These are phyloP conservation scores for Acanthamoeba culbertsoni DNA, from an alignment of 208 protist species.

Conservation along the genomic window DNA sequence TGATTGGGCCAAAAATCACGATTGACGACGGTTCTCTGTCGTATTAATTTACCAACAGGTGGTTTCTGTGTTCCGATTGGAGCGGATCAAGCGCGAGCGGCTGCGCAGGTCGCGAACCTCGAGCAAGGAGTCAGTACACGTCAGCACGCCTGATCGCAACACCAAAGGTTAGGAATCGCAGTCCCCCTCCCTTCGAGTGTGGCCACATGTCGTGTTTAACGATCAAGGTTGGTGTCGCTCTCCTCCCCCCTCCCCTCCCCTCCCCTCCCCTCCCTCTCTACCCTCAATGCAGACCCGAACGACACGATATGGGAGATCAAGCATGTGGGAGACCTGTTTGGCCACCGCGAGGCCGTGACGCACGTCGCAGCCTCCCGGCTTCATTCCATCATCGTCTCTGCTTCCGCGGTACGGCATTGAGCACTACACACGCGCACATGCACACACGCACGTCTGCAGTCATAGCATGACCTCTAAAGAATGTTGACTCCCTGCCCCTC, in stretches of 20 bases:
- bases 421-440: not conserved
- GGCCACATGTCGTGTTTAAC: not conserved
- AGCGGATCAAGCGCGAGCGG: not conserved
- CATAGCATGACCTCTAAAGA: not conserved
- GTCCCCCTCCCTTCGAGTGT: no score
- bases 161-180: no score
- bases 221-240: not conserved
- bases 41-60: not conserved
- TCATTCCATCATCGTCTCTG: not conserved
- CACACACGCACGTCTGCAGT: not conserved
- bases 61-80: constrained; percentile 1
- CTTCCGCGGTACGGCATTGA: not conserved
- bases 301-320: not conserved
- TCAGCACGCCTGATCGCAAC: no score
- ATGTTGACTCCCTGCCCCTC: not conserved
- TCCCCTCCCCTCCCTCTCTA: not conserved
- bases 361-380: not conserved
- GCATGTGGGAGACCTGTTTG: not conserved
- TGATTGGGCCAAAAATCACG: no score
- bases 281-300: not conserved
- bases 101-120: not conserved
- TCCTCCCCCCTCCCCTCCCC: not conserved
- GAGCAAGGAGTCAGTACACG: not conserved
- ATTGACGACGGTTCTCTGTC: not conserved
- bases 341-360: not conserved